These are phyloP conservation scores for Thraustochytrium striatum DNA, from an alignment of 352 stramenopile genomes.

Conservation along the genomic window DNA sequence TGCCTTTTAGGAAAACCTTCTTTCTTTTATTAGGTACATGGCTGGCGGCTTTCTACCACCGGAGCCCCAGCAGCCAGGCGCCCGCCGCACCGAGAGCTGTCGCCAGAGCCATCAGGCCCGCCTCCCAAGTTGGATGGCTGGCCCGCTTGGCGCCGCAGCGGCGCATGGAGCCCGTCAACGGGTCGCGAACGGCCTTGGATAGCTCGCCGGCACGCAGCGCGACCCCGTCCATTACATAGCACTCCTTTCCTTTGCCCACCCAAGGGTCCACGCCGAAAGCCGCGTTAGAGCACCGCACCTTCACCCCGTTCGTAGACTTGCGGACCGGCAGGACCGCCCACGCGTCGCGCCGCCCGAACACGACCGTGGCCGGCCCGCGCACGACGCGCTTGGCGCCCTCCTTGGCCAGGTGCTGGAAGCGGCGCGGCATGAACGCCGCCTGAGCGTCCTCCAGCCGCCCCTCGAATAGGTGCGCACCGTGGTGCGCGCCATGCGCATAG, in stretches of 20 bases:
- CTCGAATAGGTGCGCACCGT: too few species aligned
- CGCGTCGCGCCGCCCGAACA: too few species aligned
- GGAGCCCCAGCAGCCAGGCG: not conserved
- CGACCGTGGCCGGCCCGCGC: too few species aligned
- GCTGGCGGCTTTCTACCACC: not conserved
- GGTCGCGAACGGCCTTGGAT: not conserved
- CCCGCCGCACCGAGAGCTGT: not conserved
- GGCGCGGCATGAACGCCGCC: too few species aligned
- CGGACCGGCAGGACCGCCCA: too few species aligned
- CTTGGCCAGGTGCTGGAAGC: too few species aligned
- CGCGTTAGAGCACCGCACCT: not conserved
- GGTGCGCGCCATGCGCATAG: too few species aligned
- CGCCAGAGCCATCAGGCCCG: not conserved
- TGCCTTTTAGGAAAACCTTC: too few species aligned
- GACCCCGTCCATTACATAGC: not conserved
- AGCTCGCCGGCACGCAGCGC: not conserved
- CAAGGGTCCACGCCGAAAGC: not conserved
- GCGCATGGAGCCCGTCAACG: not conserved
- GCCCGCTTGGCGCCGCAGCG: not conserved
- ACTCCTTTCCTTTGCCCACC: not conserved
- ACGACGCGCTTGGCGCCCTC: too few species aligned
- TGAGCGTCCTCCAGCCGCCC: too few species aligned
- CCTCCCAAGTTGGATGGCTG: not conserved
- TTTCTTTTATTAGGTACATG: too few species aligned
- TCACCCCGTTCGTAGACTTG: too few species aligned